Conservation (phyloP, 805 yeast species). For the Zygotorulaspora sp. region DNA sequence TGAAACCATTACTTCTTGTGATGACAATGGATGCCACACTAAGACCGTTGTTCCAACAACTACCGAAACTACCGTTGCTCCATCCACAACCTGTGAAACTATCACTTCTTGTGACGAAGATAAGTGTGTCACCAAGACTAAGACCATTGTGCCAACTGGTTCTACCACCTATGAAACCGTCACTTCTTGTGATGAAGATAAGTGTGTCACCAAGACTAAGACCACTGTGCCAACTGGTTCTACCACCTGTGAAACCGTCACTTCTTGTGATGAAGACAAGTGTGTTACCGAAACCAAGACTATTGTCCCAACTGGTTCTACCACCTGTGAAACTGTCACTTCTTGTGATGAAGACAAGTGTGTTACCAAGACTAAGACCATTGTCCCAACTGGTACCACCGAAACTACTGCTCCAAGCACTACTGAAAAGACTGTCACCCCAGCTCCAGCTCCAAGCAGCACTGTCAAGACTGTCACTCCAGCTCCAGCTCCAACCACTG, state of each 20-base stretch:
- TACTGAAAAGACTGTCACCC: constrained; percentile 1
- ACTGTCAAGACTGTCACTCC: not conserved
- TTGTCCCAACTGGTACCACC: not conserved
- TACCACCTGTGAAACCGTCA: constrained; percentile 3
- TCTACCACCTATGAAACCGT: constrained; percentile 4
- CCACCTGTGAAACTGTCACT: constrained; percentile 3
- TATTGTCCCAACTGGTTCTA: no score
- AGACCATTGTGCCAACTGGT: no score
- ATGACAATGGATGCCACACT: constrained; percentile 1
- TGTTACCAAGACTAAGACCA: not conserved
- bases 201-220: not conserved
- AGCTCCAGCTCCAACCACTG: not conserved
- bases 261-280: constrained; percentile 3
- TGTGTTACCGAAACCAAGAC: not conserved
- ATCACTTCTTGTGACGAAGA: constrained; percentile 5
- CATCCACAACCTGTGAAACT: constrained; percentile 3
- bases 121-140: not conserved
- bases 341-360: constrained; percentile 2
- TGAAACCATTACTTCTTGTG: constrained; percentile 8
- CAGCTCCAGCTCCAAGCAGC: constrained; percentile 1
- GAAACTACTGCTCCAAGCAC: not conserved
- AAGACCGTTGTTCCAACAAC: constrained; percentile 1
- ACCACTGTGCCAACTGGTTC: no score
- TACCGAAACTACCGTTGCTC: constrained; percentile 1
- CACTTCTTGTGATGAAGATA: constrained; percentile 4